These are phyloP conservation scores for Vinca minor DNA, from an alignment of 257 asterid genomes.

Conservation along the genomic window DNA sequence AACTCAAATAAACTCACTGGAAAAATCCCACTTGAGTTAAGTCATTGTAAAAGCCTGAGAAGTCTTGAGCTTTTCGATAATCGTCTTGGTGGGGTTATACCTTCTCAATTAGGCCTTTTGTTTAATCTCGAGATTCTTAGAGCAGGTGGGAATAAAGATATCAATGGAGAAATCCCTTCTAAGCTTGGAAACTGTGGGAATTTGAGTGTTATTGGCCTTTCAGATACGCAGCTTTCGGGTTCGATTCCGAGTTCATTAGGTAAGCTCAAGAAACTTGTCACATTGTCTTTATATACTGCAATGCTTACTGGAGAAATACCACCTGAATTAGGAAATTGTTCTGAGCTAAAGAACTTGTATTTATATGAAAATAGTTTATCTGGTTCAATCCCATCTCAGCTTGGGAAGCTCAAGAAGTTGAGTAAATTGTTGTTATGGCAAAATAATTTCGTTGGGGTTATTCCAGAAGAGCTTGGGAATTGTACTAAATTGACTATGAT, in stretches of 20 bases:
- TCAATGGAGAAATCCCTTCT: slow-evolving; percentile 24
- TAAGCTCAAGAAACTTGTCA: slow-evolving; percentile 26
- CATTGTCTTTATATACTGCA: slow-evolving; percentile 31
- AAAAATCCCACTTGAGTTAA: slow-evolving; percentile 30
- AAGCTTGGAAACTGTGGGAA: slow-evolving; percentile 31
- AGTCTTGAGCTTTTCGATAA: slow-evolving; percentile 28
- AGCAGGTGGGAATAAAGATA: slow-evolving; percentile 33
- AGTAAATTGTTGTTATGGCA: slow-evolving; percentile 34
- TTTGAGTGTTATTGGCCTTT: slow-evolving; percentile 30
- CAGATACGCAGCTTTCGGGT: slow-evolving; percentile 33
- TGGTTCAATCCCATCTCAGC: slow-evolving; percentile 34
- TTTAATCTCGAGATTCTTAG: slow-evolving; percentile 28
- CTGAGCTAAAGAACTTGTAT: slow-evolving; percentile 35
- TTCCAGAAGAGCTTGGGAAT: slow-evolving; percentile 36
- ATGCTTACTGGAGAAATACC: no score
- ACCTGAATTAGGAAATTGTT: no score
- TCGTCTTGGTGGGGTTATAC: slow-evolving; percentile 26
- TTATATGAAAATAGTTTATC: slow-evolving; percentile 35
- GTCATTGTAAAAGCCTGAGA: slow-evolving; percentile 21
- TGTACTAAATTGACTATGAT: slow-evolving; percentile 25
- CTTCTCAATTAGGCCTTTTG: slow-evolving; percentile 24
- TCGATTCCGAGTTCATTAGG: slow-evolving; percentile 29
- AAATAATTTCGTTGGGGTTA: slow-evolving; percentile 30
- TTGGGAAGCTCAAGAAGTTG: slow-evolving; percentile 27
- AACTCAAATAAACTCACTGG: slow-evolving; percentile 35